A percentile compares a stretch with the other conserved stretches of the same genome.
These are phyloP conservation scores for Citrus cavaleriei DNA, from an alignment of 345 rosid species.

Conservation along the genomic window DNA sequence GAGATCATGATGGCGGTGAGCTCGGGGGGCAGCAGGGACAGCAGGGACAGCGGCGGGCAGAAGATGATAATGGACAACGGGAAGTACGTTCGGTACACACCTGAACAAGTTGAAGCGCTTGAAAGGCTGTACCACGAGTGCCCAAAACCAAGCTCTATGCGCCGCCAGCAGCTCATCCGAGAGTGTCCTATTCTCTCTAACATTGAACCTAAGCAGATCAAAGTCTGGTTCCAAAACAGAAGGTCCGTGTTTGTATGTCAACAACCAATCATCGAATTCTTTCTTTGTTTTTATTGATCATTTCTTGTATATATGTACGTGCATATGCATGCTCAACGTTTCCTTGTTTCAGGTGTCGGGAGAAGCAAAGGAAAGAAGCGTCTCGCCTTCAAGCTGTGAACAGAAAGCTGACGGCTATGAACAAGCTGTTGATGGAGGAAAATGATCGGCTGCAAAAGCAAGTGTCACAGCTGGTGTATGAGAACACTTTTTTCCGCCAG, in stretches of 20 bases:
- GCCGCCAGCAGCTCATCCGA: conserved; percentile 73
- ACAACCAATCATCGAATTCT: not conserved
- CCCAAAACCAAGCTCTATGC: conserved; percentile 76
- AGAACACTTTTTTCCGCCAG: conserved; percentile 68
- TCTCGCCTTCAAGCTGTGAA: conserved; percentile 77
- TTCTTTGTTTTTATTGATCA: not conserved
- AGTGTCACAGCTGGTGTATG: conserved; percentile 74
- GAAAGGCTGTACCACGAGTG: conserved; percentile 71
- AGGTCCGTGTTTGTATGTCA: conserved; percentile 25
- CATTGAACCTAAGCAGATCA: conserved; percentile 85
- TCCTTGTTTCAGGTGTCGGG: conserved; percentile 51
- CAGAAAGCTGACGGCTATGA: conserved; percentile 77
- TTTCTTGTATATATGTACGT: not conserved
- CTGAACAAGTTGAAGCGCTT: conserved; percentile 79
- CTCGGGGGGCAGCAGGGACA: conserved; percentile 49
- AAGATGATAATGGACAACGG: conserved; percentile 61
- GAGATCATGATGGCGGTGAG: conserved; percentile 60
- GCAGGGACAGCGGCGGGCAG: conserved; percentile 39
- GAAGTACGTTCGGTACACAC: conserved; percentile 73
- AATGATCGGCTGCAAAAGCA: conserved; percentile 83
- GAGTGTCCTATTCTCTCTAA: conserved; percentile 76
- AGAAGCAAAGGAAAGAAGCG: conserved; percentile 74
- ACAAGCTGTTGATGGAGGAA: conserved; percentile 82
- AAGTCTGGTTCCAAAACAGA: conserved; percentile 84
- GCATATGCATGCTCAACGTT: too few relatives aligned